Evolutionary conservation across 495 filamentous ascomycete genomes (phyloP).

Genomic region (Annulohypoxylon moriforme): DNA sequence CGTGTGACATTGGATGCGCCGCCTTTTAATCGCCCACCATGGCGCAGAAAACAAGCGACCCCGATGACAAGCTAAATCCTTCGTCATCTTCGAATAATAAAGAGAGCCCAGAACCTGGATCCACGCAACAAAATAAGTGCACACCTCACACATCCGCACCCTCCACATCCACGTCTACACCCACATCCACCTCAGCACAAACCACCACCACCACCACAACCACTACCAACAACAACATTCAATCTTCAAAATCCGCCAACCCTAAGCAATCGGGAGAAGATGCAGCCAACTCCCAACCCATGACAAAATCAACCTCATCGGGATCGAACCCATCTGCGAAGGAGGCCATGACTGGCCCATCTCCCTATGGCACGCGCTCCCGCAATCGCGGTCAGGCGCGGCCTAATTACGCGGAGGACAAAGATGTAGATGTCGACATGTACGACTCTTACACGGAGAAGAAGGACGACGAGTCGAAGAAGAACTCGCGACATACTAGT

Average conservation of each 20-base stretch:
- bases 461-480: slow-evolving; percentile 61
- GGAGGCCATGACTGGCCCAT: slow-evolving; percentile 54
- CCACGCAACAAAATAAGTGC: slow-evolving; percentile 45
- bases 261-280: slow-evolving; percentile 44
- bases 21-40: slow-evolving; percentile 50
- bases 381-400: slow-evolving; percentile 85
- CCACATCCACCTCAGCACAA: slow-evolving; percentile 37
- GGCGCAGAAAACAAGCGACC: slow-evolving; percentile 50
- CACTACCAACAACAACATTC: neutral
- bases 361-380: slow-evolving; percentile 95
- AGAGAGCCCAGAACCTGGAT: slow-evolving; percentile 41
- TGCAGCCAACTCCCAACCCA: slow-evolving; percentile 51
- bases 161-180: slow-evolving; percentile 14
- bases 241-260: slow-evolving; percentile 41
- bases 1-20: slow-evolving; percentile 51
- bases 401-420: slow-evolving; percentile 96
- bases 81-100: slow-evolving; percentile 49
- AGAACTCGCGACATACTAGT: slow-evolving; percentile 56
- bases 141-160: slow-evolving; percentile 45
- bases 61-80: slow-evolving; percentile 52
- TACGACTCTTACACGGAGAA: slow-evolving; percentile 62
- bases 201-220: slow-evolving; percentile 40
- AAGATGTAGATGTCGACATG: slow-evolving; percentile 88
- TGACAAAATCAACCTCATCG: slow-evolving; percentile 59
- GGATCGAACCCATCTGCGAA: slow-evolving; percentile 53